phyloP scores from a whole-genome alignment of 140 eudicot genomes.

The Bidens hawaiensis region DNA sequence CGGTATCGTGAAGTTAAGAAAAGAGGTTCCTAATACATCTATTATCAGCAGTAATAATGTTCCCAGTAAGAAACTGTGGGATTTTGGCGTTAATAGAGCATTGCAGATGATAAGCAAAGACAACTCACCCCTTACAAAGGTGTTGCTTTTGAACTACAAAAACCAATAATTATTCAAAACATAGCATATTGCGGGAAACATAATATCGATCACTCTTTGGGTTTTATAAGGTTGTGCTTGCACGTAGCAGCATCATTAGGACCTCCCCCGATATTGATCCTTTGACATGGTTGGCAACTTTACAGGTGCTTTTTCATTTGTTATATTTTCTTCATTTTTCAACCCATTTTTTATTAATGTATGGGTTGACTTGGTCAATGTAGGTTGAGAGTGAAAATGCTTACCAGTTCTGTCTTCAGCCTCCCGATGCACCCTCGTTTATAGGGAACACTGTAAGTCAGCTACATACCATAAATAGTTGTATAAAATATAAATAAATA shows the following conservation, averaged over 20 bases:
- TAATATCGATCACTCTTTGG: conserved; percentile 10
- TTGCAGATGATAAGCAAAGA: conserved; percentile 57
- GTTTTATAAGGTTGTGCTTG: conserved; percentile 84
- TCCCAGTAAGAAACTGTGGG: conserved; percentile 74
- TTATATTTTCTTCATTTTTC: neutral
- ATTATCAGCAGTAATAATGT: conserved; percentile 53
- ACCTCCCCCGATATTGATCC: conserved; percentile 84
- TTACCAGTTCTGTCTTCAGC: conserved; percentile 93
- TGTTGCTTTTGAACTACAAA: conserved; percentile 14
- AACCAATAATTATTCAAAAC: neutral
- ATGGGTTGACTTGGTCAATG: neutral
- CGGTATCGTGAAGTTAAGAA: conserved; percentile 33
- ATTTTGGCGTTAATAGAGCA: conserved; percentile 62
- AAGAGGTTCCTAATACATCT: conserved; percentile 43
- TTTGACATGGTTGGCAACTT: conserved; percentile 68
- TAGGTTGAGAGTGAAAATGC: conserved; percentile 88
- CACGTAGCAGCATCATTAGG: conserved; percentile 85
- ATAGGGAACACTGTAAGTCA: conserved; percentile 94
- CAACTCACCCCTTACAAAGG: conserved; percentile 71
- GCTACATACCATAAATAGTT: neutral
- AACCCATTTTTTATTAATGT: neutral
- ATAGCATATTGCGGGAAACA: neutral
- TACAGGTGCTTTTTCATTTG: conserved; percentile 49
- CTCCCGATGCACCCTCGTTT: conserved; percentile 91
- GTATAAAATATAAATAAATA: neutral